These are phyloP conservation scores for Rhamnella rubrinervis DNA, from an alignment of 331 rosid genomes.

Conservation along the genomic window DNA sequence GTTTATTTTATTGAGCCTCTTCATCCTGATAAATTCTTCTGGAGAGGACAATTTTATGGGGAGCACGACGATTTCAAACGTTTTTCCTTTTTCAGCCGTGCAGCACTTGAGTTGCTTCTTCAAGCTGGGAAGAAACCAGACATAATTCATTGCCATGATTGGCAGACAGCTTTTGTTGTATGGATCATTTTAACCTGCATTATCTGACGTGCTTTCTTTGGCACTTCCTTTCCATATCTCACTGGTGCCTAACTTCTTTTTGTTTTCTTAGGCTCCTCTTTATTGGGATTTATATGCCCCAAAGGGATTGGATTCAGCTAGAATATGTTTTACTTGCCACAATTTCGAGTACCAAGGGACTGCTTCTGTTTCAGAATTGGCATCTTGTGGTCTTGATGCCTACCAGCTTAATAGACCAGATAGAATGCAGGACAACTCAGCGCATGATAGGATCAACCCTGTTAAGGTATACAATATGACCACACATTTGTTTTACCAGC, in stretches of 20 bases:
- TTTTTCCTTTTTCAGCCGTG: constrained; percentile 91
- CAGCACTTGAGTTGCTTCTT: constrained; percentile 91
- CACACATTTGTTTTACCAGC: constrained; percentile 8
- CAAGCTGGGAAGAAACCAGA: constrained; percentile 95
- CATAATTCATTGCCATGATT: constrained; percentile 98
- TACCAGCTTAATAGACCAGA: constrained; percentile 67
- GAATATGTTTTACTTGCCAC: constrained; percentile 98
- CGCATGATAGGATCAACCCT: constrained; percentile 75
- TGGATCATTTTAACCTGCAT: constrained; percentile 29
- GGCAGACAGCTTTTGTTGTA: constrained; percentile 99
- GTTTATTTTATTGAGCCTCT: constrained; percentile 96
- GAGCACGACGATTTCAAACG: constrained; percentile 91
- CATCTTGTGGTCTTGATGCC: constrained; percentile 81
- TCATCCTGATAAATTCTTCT: constrained; percentile 84
- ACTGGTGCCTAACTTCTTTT: background rate
- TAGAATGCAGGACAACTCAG: constrained; percentile 89
- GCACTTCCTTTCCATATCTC: constrained; percentile 1
- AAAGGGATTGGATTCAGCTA: constrained; percentile 84
- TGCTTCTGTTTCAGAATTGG: constrained; percentile 76
- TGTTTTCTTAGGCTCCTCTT: constrained; percentile 76
- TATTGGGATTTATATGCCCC: constrained; percentile 84
- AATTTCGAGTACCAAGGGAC: constrained; percentile 97
- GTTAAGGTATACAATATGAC: constrained; percentile 62
- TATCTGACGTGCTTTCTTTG: constrained; percentile 15
- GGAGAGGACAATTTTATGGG: constrained; percentile 84